A percentile compares a stretch with the other conserved stretches of the same genome.
These are phyloP conservation scores for Crithidia expoeki DNA, from an alignment of 208 protist genomes.

Conservation along the genomic window DNA sequence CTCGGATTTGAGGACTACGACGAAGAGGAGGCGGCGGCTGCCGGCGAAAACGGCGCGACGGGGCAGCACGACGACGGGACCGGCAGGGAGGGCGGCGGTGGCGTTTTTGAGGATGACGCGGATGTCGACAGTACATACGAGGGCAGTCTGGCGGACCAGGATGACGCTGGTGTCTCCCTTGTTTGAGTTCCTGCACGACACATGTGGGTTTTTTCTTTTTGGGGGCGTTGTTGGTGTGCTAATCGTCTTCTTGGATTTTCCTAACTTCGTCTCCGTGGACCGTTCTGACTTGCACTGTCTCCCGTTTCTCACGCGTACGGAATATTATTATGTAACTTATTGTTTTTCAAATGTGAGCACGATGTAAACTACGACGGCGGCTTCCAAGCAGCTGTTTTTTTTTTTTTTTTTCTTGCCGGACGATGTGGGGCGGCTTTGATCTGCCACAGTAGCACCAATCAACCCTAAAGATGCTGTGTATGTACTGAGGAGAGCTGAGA, in stretches of 20 bases:
- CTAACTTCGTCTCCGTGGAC: too few species aligned
- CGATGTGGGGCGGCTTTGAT: too few species aligned
- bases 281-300: too few species aligned
- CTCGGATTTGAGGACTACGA: slow-evolving; percentile 93
- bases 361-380: slow-evolving; percentile 1
- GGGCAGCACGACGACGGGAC: slow-evolving; percentile 4
- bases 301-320: too few species aligned
- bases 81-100: slow-evolving; percentile 1
- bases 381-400: too few species aligned
- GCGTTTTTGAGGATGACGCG: neutral
- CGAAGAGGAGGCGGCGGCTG: slow-evolving; percentile 13
- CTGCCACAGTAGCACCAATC: too few species aligned
- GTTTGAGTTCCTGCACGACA: neutral
- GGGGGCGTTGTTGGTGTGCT: too few species aligned
- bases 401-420: neutral
- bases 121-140: slow-evolving; percentile 3
- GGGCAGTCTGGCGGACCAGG: slow-evolving; percentile 21
- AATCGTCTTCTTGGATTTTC: too few species aligned
- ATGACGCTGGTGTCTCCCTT: slow-evolving; percentile 31
- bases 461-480: too few species aligned
- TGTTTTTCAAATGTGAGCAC: too few species aligned
- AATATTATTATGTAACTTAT: too few species aligned
- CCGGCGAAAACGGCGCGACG: neutral
- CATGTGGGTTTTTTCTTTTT: neutral
- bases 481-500: too few species aligned